phyloP scores from a whole-genome alignment of 768 basidiomycete genomes.

The Trametes sanguinea region DNA sequence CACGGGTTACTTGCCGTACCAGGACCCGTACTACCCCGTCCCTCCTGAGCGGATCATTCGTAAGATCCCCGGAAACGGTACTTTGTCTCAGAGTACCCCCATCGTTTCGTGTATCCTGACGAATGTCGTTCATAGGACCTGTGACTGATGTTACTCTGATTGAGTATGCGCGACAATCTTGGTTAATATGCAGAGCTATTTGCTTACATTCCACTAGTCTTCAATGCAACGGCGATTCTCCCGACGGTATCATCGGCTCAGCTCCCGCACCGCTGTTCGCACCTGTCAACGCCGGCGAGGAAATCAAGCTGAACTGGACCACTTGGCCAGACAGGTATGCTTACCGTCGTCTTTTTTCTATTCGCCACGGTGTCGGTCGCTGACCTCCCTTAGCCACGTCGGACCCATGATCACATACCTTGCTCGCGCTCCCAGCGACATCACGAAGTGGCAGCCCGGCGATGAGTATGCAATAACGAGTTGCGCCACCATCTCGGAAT shows the following conservation, averaged over 20 bases:
- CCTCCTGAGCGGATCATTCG: slow-evolving; percentile 44
- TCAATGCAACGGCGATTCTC: slow-evolving; percentile 37
- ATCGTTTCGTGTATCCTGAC: background rate
- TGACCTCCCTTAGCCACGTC: slow-evolving; percentile 6
- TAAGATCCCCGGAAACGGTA: slow-evolving; percentile 45
- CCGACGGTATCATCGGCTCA: slow-evolving; percentile 32
- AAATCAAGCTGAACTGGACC: slow-evolving; percentile 45
- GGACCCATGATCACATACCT: slow-evolving; percentile 51
- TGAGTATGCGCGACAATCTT: slow-evolving; percentile 30
- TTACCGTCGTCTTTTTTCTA: no score
- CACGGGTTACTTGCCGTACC: slow-evolving; percentile 42
- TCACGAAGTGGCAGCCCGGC: slow-evolving; percentile 47
- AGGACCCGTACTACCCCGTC: slow-evolving; percentile 38
- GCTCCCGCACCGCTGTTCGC: slow-evolving; percentile 42
- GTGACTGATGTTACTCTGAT: slow-evolving; percentile 41
- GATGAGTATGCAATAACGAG: slow-evolving; percentile 34
- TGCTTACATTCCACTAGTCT: slow-evolving; percentile 14
- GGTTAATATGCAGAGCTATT: background rate
- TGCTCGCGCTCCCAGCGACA: slow-evolving; percentile 47
- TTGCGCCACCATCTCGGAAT: no score
- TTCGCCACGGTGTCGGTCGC: no score
- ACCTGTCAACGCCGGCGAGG: slow-evolving; percentile 44
- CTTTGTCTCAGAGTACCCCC: background rate
- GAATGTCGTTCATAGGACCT: slow-evolving; percentile 32
- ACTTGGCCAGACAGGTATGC: slow-evolving; percentile 32